Percentiles rank a stretch among this genome's conserved stretches.
phyloP scores from a whole-genome alignment of 441 rosid species.

The Euphorbia corollata region DNA sequence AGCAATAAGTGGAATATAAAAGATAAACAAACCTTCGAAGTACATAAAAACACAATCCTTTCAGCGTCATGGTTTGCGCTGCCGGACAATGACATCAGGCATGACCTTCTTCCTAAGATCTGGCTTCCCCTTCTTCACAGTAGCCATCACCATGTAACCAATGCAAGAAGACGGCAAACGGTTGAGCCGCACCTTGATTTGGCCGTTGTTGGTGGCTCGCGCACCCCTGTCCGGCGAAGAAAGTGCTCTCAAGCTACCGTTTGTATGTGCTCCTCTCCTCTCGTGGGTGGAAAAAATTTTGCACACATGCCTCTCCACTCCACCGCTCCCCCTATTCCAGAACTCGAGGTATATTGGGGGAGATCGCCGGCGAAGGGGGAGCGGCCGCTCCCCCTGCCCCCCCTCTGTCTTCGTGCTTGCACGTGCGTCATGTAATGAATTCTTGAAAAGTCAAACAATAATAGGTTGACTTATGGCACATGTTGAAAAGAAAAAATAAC shows the following conservation, averaged over 20 bases:
- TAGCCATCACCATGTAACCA: slow-evolving; percentile 82
- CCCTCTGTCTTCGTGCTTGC: too few species aligned
- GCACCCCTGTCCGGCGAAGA: slow-evolving; percentile 46
- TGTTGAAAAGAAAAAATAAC: too few species aligned
- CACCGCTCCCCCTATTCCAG: too few species aligned
- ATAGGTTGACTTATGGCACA: too few species aligned
- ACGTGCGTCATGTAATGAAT: too few species aligned
- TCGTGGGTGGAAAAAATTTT: too few species aligned
- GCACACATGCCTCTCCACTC: too few species aligned
- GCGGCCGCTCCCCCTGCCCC: too few species aligned
- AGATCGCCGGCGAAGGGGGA: too few species aligned
- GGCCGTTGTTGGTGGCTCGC: slow-evolving; percentile 26
- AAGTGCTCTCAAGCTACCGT: slow-evolving; percentile 42
- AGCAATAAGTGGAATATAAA: not conserved
- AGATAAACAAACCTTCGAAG: slow-evolving; percentile 46
- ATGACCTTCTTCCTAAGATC: slow-evolving; percentile 69
- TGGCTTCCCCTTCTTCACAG: slow-evolving; percentile 70
- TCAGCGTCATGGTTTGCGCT: slow-evolving; percentile 77
- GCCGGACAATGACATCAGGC: slow-evolving; percentile 72
- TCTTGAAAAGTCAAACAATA: too few species aligned
- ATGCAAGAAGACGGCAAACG: slow-evolving; percentile 64
- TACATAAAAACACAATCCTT: slow-evolving; percentile 88
- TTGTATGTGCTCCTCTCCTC: slow-evolving; percentile 58
- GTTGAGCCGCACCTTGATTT: slow-evolving; percentile 65
- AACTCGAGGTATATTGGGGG: too few species aligned